Evolutionary conservation across 441 rosid genomes (phyloP).

Genomic region (Gossypium davidsonii): DNA sequence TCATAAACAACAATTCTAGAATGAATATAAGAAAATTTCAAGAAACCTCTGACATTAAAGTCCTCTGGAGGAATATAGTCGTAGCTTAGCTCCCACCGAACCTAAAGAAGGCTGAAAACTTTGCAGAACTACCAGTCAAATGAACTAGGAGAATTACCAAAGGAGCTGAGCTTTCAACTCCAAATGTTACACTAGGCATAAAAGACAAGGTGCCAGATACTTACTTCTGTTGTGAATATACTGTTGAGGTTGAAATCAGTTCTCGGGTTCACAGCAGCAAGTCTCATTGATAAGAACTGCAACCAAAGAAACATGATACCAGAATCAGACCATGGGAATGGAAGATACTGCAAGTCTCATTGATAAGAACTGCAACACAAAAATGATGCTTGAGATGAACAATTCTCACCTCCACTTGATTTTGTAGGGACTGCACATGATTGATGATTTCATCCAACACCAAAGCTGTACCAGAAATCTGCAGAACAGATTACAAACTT

Average conservation of each 20-base stretch:
- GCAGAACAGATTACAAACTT: neutral
- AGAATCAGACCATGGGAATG: conserved; percentile 18
- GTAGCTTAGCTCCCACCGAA: neutral
- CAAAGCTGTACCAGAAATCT: conserved; percentile 19
- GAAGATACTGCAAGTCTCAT: neutral
- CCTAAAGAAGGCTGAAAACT: conserved; percentile 8
- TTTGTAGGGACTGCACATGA: conserved; percentile 19
- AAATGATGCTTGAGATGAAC: neutral
- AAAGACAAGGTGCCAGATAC: conserved; percentile 22
- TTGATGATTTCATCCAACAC: conserved; percentile 23
- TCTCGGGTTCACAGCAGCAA: conserved; percentile 82
- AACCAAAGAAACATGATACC: conserved; percentile 19
- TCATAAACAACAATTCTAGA: conserved; percentile 1
- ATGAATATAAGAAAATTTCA: neutral
- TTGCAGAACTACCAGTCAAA: conserved; percentile 6
- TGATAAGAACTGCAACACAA: neutral
- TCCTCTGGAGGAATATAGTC: neutral
- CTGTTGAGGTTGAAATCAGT: conserved; percentile 70
- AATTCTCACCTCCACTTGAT: conserved; percentile 20
- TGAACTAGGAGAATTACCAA: neutral
- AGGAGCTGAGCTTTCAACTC: neutral
- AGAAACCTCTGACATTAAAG: neutral
- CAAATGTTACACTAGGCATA: conserved; percentile 3
- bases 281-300: conserved; percentile 93
- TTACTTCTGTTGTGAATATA: conserved; percentile 70